Base-by-base conservation (phyloP, 2,329 filamentous ascomycete species). In the Ophioceras dolichostomum region DNA sequence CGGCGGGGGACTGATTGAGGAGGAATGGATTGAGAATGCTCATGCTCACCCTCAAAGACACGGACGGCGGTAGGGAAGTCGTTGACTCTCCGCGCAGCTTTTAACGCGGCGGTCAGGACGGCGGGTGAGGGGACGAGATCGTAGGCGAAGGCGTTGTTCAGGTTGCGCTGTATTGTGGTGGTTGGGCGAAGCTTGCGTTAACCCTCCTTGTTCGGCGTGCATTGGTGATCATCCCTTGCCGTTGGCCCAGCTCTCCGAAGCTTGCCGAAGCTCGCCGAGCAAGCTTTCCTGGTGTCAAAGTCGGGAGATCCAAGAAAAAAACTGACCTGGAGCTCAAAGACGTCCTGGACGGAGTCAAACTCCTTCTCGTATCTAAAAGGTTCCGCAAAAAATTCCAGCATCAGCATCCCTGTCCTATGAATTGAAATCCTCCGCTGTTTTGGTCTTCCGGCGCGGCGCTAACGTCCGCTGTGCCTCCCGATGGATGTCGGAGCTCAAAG, bases 141-240 rank as follows among this genome's bases (percentile, higher is more conserved):
- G 80, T 98, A 98, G 58, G 89, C 89, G 69, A 96, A 96, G 60
- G 86, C 89, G 71, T 98, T 98, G 81, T 98, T 98, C 58, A 94
- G 74, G 72, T 94, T 94, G 65, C 87, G 84, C 71, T 76, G 51
- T 41, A n/a, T n/a, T n/a, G n/a, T n/a, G n/a, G n/a, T n/a, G n/a
- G n/a, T n/a, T n/a, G n/a, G n/a, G n/a, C n/a, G n/a, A n/a, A n/a
- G n/a, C n/a, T n/a, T n/a, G n/a, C n/a, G n/a, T n/a, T n/a, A n/a
- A n/a, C n/a, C n/a, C n/a, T n/a, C n/a, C n/a, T n/a, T n/a, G n/a
- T n/a, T n/a, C n/a, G n/a, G n/a, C n/a, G n/a, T n/a, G n/a, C n/a
- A n/a, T n/a, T n/a, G n/a, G n/a, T n/a, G n/a, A n/a, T n/a, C n/a
- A n/a, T n/a, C n/a, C n/a, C n/a, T n/a, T n/a, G n/a, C n/a, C n/a